Evolutionary conservation across 495 filamentous ascomycete genomes (phyloP), one percentile per base, ranked within the genome.

Genomic region (Filosporella fistucella): DNA sequence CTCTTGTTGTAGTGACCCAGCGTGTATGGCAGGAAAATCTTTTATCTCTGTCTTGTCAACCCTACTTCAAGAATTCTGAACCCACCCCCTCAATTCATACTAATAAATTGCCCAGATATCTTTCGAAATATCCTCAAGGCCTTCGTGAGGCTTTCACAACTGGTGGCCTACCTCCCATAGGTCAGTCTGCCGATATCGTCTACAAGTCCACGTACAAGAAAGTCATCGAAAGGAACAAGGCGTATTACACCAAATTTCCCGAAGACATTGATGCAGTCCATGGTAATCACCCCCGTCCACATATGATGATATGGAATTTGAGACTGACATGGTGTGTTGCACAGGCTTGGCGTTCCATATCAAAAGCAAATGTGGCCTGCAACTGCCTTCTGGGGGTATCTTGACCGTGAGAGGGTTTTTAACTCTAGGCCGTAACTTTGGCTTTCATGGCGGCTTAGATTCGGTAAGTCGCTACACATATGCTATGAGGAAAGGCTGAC

Each of bases 211-310:
- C 83, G 4, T 95, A 62, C 47, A 72, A 74, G 49, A 86, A 85
- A 59, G 76, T 89, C 9, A 42, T 43, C 6, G 42, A 55, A 33
- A 40, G 73, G 14, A 96, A 96, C 59, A 56, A 71, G 25, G 78
- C 72, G 3, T 97, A 91, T 62, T 96, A 96, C 63, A 54, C 63
- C 29, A 96, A 96, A 54, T 96, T 81, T 51, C 86, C 89, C 2
- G 85, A 89, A 45, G 91, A 97, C 63, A 69, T 85, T n/a, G 71
- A 76, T 13, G 66, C 74, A 10, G 81, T 96, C 18, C 84, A 82
- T 51, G 63, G n/a, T n/a, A n/a, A n/a, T n/a, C n/a, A n/a, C n/a
- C n/a, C n/a, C n/a, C n/a, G n/a, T n/a, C n/a, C n/a, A n/a, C n/a
- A n/a, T n/a, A n/a, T n/a, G n/a, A n/a, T n/a, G n/a, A n/a, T n/a